These are phyloP conservation scores for Mycena venus DNA, from an alignment of 768 basidiomycete species.

Conservation along the genomic window DNA sequence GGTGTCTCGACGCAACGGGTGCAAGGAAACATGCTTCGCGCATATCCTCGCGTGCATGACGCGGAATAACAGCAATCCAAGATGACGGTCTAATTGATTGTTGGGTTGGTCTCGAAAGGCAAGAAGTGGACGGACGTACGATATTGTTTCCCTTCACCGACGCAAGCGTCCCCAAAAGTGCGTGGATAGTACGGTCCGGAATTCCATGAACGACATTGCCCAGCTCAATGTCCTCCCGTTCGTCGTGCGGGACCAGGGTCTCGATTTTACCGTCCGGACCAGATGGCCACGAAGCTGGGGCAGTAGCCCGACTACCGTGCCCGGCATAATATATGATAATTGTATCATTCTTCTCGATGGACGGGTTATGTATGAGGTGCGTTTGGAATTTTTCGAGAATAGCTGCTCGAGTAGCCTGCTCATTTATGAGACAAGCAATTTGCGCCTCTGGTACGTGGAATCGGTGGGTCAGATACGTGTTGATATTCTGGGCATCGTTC, in stretches of 20 bases:
- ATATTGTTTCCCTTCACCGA: conserved; percentile 31
- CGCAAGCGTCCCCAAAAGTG: conserved; percentile 13
- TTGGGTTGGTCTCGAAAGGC: background rate
- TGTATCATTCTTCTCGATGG: conserved; percentile 18
- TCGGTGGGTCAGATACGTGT: conserved; percentile 5
- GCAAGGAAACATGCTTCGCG: background rate
- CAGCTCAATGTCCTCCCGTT: background rate
- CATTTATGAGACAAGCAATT: conserved; percentile 11
- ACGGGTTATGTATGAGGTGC: conserved; percentile 7
- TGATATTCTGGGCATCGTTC: conserved; percentile 21
- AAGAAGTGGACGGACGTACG: background rate
- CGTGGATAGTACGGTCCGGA: conserved; percentile 23
- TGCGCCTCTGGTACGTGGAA: conserved; percentile 25
- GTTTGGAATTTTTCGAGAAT: conserved; percentile 16
- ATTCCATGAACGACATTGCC: conserved; percentile 22
- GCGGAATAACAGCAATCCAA: conserved; percentile 27
- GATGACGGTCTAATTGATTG: conserved; percentile 21
- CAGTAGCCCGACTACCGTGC: conserved; percentile 18
- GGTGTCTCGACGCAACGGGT: conserved; percentile 20
- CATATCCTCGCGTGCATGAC: background rate
- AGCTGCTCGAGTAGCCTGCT: conserved; percentile 10
- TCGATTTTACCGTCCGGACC: conserved; percentile 18
- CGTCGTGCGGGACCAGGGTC: conserved; percentile 25
- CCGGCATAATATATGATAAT: conserved; percentile 27
- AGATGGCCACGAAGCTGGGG: conserved; percentile 12